Evolutionary conservation across 306 rosid species (phyloP), one percentile per base, ranked within the genome.

Genomic region (Argentina anserina): DNA sequence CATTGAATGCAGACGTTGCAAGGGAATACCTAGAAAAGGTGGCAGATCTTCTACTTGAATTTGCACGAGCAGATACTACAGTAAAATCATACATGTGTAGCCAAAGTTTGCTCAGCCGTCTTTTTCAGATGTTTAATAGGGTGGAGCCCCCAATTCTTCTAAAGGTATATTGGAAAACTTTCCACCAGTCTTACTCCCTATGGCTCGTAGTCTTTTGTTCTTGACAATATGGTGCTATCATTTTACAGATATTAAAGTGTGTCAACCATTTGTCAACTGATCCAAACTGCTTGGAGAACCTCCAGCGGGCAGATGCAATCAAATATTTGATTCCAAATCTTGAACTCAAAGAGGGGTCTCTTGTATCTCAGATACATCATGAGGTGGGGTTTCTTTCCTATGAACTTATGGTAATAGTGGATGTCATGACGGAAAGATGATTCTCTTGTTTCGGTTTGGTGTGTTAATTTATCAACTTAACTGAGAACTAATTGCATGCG

Each of bases 251-350:
- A 81, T 76, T 95, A 83, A 95, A 84, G 87, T 95, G 97, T 70
- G 83, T 91, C 77, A 91, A 95, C 85, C 84, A 95, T 84, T 82
- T 95, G 73, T 95, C 97, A 73, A 95, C 97, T 63, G 99, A 95
- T 91, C 99, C 99, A 71, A 90, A 95, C 85, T 95, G 99, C 93
- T 83, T 95, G 78, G 99, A 95, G 81, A 91, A 88, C 83, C 99
- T 95, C 81, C 99, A 95, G 85, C 96, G 99, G 41, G 99, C 97
- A 42, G 97, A 95, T 66, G 99, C 99, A 71, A 95, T 95, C 43
- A 95, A 95, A 84, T 88, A 90, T 86, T 81, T 95, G 88, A 95
- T 95, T 72, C 99, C 99, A 37, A 95, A 91, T 83, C 96, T 95
- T 74, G 96, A 95, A 84, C 96, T 95, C 66, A 95, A 91, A 81